Evolutionary conservation across 2,329 filamentous ascomycete genomes (phyloP).

Genomic region (Alternaria triticimaculans): DNA sequence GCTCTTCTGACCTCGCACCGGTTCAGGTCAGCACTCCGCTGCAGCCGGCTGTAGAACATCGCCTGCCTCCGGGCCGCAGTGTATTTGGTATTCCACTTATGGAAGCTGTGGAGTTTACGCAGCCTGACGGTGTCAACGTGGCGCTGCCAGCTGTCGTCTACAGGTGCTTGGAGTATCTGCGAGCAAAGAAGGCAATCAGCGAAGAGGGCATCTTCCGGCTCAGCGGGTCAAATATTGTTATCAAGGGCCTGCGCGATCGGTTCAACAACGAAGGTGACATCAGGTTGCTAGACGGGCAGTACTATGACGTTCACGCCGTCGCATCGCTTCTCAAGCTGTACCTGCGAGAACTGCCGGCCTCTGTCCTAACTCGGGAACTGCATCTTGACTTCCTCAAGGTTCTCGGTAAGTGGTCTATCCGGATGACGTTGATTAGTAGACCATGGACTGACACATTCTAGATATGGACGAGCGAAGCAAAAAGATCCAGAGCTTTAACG

Average conservation of each 20-base stretch:
- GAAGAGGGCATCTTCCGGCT: constrained; percentile 98
- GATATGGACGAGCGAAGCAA: constrained; percentile 77
- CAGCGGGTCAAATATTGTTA: constrained; percentile 94
- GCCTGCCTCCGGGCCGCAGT: constrained; percentile 56
- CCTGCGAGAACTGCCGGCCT: constrained; percentile 87
- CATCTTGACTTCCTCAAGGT: constrained; percentile 87
- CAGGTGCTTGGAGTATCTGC: constrained; percentile 91
- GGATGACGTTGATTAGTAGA: background rate
- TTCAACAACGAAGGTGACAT: constrained; percentile 95
- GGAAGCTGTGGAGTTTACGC: constrained; percentile 84
- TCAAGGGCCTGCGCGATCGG: constrained; percentile 86
- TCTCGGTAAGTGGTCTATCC: constrained; percentile 59
- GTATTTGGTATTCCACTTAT: constrained; percentile 86
- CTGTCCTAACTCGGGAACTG: constrained; percentile 87
- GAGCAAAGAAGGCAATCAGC: constrained; percentile 76
- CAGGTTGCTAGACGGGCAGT: constrained; percentile 83
- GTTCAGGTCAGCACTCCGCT: constrained; percentile 27
- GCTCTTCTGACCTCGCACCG: constrained; percentile 69
- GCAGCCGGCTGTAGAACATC: constrained; percentile 29
- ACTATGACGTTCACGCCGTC: constrained; percentile 95
- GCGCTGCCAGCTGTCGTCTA: constrained; percentile 92
- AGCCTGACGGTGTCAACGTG: constrained; percentile 73
- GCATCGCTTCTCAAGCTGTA: constrained; percentile 94
- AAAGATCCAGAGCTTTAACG: constrained; percentile 78
- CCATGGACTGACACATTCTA: constrained; percentile 36